Evolutionary conservation across 1,139 yeast genomes (phyloP), one percentile per base, ranked within the genome.

Genomic region (Yamadazyma mexicana): DNA sequence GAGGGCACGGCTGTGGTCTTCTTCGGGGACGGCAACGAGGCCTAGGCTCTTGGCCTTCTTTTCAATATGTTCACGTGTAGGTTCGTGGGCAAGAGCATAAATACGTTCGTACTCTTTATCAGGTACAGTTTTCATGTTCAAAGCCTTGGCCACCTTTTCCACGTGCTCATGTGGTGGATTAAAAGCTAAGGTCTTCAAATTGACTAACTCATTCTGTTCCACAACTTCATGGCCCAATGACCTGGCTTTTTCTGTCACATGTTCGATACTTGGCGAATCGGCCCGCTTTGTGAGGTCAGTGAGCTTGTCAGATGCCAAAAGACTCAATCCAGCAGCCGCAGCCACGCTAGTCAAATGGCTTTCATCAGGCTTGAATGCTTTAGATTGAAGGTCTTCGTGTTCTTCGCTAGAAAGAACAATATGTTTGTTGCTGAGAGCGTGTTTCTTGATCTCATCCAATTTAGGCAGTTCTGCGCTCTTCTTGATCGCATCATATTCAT

Each of bases 141-240:
- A 34, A 2, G 14, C 27, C 1, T 31, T 11, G 4, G 51, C 48
- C 22, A 43, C 56, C 29, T 61, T 64, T 38, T 60, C 58, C 6
- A 69, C 59, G 35, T 63, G 67, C 24, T 56, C 59, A 42, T 60
- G 45, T 8, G 58, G 44, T 25, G 73, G 72, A 10, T 34, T 28
- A 23, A 55, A 34, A 0, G 63, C 61, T 8, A 50, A 37, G 15
- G 43, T 6, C 10, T 33, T 38, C 31, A 61, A 40, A 5, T 37
- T 6, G 3, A 15, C 15, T 5, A 37, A 46, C 24, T 56, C 56
- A 12, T 51, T 43, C 1, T 54, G 31, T 1, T 59, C 42, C 0
- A 67, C 45, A 9, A 64, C 48, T n/a, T 18, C 29, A 33, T 43
- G 42, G 3, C 55, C 58, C 26, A 44, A 36, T 3, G 17, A 28